phyloP scores from a whole-genome alignment of 2,329 filamentous ascomycete species.

The Gnomoniopsis sp. region DNA sequence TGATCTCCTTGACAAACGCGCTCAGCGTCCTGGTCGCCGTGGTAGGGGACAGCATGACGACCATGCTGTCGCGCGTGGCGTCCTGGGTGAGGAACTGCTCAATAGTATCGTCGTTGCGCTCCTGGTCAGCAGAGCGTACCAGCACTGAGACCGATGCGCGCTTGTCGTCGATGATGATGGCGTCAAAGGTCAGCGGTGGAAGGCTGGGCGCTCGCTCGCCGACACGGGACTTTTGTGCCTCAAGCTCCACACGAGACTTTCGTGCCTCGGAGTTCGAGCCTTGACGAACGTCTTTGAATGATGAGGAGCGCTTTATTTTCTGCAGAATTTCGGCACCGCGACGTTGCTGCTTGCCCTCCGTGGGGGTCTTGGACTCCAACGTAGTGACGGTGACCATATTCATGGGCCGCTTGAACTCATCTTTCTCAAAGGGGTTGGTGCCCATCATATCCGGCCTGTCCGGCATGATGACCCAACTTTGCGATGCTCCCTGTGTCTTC shows the following conservation, averaged over 20 bases:
- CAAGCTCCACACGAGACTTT: background rate
- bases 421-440: background rate
- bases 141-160: slow-evolving; percentile 5
- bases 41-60: background rate
- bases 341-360: background rate
- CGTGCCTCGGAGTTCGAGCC: background rate
- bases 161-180: background rate
- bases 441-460: background rate
- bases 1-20: background rate
- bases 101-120: slow-evolving; percentile 2
- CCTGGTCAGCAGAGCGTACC: slow-evolving; percentile 9
- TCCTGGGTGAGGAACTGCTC: background rate
- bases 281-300: background rate
- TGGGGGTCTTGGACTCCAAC: background rate
- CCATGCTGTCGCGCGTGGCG: background rate
- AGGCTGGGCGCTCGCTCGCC: background rate
- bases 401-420: background rate
- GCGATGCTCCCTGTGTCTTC: background rate
- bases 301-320: background rate
- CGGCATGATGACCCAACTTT: background rate
- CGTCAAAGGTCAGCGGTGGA: slow-evolving; percentile 2
- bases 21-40: background rate
- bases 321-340: background rate
- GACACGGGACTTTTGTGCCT: background rate
- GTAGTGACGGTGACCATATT: background rate